phyloP scores from a whole-genome alignment of 352 stramenopile species.

The Pythium inflatum region DNA sequence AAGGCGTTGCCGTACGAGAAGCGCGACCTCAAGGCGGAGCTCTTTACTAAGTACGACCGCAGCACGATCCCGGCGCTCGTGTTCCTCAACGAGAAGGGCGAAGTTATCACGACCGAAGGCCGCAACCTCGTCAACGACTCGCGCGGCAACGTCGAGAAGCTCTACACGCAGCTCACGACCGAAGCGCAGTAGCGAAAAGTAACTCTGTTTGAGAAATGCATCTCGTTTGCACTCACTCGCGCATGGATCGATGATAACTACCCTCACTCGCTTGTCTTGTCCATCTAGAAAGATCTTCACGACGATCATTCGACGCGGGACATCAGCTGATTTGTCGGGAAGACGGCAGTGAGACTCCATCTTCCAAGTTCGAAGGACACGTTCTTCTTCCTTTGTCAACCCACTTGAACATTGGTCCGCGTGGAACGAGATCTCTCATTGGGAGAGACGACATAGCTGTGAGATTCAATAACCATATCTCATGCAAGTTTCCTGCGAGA shows the following conservation, averaged over 20 bases:
- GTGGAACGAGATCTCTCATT: neutral
- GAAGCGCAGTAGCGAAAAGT: neutral
- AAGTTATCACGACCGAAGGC: constrained; percentile 82
- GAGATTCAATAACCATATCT: too few species aligned
- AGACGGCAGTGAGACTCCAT: too few species aligned
- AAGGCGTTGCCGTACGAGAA: constrained; percentile 92
- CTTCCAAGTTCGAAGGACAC: too few species aligned
- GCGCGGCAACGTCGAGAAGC: constrained; percentile 69
- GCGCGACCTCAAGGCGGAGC: constrained; percentile 60
- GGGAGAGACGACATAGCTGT: neutral
- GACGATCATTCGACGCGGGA: too few species aligned
- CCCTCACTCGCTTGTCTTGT: too few species aligned
- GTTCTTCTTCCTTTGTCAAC: neutral
- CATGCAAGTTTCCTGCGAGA: too few species aligned
- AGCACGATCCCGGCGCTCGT: constrained; percentile 91
- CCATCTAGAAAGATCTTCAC: too few species aligned
- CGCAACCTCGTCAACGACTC: constrained; percentile 78
- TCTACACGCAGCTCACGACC: constrained; percentile 44
- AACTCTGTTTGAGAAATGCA: too few species aligned
- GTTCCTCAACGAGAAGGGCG: constrained; percentile 82
- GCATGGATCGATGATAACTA: too few species aligned
- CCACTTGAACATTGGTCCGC: neutral
- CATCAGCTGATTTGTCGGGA: too few species aligned
- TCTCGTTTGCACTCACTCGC: too few species aligned
- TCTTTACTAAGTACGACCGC: constrained; percentile 86